phyloP scores from a whole-genome alignment of 352 stramenopile genomes.

The Globisporangium echinulatum region DNA sequence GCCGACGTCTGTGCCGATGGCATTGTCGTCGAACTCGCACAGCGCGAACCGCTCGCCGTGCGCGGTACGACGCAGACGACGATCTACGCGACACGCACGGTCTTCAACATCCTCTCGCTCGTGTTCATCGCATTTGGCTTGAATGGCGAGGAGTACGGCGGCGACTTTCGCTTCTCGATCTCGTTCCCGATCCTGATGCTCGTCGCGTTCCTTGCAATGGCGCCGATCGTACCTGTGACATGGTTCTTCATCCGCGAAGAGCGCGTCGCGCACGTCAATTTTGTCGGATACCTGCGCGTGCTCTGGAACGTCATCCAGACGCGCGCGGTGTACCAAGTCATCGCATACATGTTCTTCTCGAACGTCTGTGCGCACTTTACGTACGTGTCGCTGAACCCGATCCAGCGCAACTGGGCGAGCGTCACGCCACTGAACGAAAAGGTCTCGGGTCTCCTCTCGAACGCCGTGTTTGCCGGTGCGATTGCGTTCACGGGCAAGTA shows the following conservation, averaged over 20 bases:
- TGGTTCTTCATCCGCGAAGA: constrained; percentile 22
- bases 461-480: constrained; percentile 16
- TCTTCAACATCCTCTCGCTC: constrained; percentile 18
- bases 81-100: constrained; percentile 15
- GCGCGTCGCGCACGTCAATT: constrained; percentile 6
- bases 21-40: constrained; percentile 25
- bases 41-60: constrained; percentile 24
- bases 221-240: constrained; percentile 17
- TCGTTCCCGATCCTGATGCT: constrained; percentile 21
- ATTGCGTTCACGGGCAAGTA: constrained; percentile 48
- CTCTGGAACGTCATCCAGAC: constrained; percentile 16
- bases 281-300: constrained; percentile 7
- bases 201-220: constrained; percentile 10
- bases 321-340: constrained; percentile 22
- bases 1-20: constrained; percentile 45
- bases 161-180: constrained; percentile 26
- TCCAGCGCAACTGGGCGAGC: constrained; percentile 35
- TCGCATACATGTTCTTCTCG: constrained; percentile 24
- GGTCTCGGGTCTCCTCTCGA: constrained; percentile 24
- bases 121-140: constrained; percentile 19
- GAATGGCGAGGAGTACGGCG: constrained; percentile 32
- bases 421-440: constrained; percentile 39
- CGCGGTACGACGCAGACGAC: constrained; percentile 12
- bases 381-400: constrained; percentile 20
- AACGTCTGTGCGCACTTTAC: constrained; percentile 13